Base-by-base conservation (phyloP, 2,329 filamentous ascomycete species). In the Cyanodermella asteris region DNA sequence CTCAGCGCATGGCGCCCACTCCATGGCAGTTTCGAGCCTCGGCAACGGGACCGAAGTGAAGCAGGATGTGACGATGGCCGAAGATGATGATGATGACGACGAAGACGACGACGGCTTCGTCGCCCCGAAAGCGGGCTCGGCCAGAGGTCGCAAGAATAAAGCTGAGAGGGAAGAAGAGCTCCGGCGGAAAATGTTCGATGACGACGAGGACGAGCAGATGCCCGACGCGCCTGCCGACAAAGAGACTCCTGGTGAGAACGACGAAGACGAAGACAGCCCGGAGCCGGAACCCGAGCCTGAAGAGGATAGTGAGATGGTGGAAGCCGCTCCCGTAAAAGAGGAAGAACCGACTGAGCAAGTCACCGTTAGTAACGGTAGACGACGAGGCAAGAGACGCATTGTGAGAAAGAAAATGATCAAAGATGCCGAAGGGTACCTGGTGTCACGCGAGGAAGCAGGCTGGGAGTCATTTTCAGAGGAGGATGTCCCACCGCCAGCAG, bases 381-480 rank as follows among this genome's bases (percentile, higher is more conserved):
- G 76, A 30, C 66, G 81, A 34, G 80, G 78, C 16, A 72, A 66
- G 43, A 64, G 82, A 36, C 67, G 72, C 38, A 65, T 93, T 6
- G 78, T 76, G 65, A 81, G 77, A 51, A 91, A 90, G 58, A 76
- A 73, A 54, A 81, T 73, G 22, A 63, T 74, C 28, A 72, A 81
- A 45, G 82, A 93, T 36, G 78, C 82, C 24, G 73, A 91, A 34
- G 82, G 82, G 5, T 93, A 90, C 45, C 61, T 93, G 31, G 82
- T 91, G 16, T 91, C 81, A 2, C 73, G 72, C 35, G 76, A 90
- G 47, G 80, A 91, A 41, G 51, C 64, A 0, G 72, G 61, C 1
- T 93, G 82, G 82, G 82, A 93, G 45, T 84, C 75, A 0, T 91
- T 90, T 51, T 91, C 80, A 0, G 82, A 93, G 44, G 81, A 91